Evolutionary conservation across 1,284 basidiomycete species (phyloP), one percentile per base, ranked within the genome.

Genomic region (Ustilago tritici): DNA sequence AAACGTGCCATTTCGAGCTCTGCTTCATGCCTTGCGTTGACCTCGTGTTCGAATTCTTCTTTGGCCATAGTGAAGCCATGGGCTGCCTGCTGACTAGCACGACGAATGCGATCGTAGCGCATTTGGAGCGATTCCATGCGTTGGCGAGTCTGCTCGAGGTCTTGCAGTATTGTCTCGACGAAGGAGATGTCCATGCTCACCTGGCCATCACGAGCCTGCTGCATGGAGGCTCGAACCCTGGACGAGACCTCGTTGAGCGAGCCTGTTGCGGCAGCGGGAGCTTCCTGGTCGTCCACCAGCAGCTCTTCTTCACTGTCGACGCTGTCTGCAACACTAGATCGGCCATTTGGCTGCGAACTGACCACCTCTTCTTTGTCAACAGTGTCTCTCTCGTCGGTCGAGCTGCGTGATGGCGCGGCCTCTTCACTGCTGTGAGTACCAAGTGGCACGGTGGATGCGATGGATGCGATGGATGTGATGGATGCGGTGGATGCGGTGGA

Each of bases 61-160:
- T 95, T 93, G 2, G 96, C 95, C 47, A 95, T 93, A 0, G 92
- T 92, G 63, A 98, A 88, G 15, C 96, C 95, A 76, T 95, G 93
- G 66, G 95, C 93, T 78, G 94, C 95, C 81, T 94, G 93, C 83
- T 93, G 93, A 85, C 94, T 96, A n/a, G 72, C 78, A 3, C 76
- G 73, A 94, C 95, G 90, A 83, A 94, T 92, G 34, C 92, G 91
- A 84, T 95, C 93, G 79, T 96, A 91, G 86, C 91, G 93, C 70
- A 87, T 89, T 84, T 92, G 94, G 76, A 98, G 88, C 57, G 91
- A 90, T 52, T 87, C 81, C 77, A 91, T 90, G 66, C 92, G 91
- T 34, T 89, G 88, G 78, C 90, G 90, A 47, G 91, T 89, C 43
- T 90, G 89, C 69, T 93, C 91, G 65, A 96, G 87, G 65, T 92